Evolutionary conservation across 2,329 filamentous ascomycete species (phyloP).

Genomic region (Paraphoma chrysanthemicola): DNA sequence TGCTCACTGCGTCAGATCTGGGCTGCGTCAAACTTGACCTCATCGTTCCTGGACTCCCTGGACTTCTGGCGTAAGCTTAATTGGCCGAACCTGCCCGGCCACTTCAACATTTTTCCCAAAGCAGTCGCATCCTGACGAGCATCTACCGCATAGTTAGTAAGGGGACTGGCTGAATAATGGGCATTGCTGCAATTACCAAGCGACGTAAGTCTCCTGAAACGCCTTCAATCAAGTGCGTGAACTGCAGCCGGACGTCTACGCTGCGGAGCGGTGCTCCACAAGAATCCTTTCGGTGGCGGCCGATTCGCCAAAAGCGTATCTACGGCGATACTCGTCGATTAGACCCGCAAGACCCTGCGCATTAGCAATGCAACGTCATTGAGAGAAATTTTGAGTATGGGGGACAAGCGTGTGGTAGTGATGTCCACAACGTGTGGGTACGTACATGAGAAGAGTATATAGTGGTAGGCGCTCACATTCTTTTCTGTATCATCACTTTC

Average conservation of each 20-base stretch:
- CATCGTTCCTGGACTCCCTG: background rate
- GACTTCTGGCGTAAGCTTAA: background rate
- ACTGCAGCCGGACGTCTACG: background rate
- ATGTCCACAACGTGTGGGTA: background rate
- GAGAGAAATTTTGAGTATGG: constrained; percentile 17
- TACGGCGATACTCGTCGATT: constrained; percentile 14
- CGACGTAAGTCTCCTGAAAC: background rate
- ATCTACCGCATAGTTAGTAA: background rate
- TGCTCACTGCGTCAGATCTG: background rate
- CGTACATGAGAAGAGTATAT: background rate
- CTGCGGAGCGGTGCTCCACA: background rate
- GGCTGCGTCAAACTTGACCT: background rate
- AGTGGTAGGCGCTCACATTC: background rate
- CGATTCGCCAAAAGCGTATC: constrained; percentile 13
- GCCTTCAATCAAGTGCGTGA: background rate
- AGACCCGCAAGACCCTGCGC: constrained; percentile 12
- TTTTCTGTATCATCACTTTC: background rate
- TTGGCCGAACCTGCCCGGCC: constrained; percentile 1
- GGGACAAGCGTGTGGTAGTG: background rate
- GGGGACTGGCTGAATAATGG: background rate
- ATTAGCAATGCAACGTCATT: constrained; percentile 31
- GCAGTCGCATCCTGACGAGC: background rate
- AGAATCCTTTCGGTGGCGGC: constrained; percentile 16
- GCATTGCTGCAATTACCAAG: background rate
- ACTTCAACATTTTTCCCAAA: background rate